These are phyloP conservation scores for Irpex lacteus DNA, from an alignment of 1,284 basidiomycete species.

Conservation along the genomic window DNA sequence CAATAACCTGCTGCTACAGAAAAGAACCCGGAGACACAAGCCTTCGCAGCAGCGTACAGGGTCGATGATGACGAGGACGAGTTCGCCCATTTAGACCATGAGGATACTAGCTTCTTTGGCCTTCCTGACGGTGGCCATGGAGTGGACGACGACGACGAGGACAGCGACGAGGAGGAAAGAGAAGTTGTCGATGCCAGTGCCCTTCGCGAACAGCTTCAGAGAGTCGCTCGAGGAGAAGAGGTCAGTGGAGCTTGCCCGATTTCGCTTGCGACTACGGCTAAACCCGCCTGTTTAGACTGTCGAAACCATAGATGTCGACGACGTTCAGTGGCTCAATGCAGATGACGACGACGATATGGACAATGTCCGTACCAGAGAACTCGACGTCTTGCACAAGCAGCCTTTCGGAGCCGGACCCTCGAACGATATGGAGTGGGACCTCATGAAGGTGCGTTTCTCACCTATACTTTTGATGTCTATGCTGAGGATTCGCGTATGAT, in stretches of 20 bases:
- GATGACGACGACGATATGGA: constrained; percentile 19
- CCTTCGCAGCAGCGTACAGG: constrained; percentile 62
- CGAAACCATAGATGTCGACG: constrained; percentile 40
- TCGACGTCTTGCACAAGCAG: constrained; percentile 1
- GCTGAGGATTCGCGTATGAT: background rate
- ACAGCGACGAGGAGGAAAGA: constrained; percentile 33
- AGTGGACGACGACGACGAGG: constrained; percentile 27
- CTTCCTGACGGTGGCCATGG: constrained; percentile 2
- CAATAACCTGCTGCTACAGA: constrained; percentile 28
- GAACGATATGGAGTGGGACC: constrained; percentile 12
- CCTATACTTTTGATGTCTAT: background rate
- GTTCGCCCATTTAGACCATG: constrained; percentile 44
- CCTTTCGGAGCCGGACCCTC: background rate
- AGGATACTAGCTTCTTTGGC: constrained; percentile 26
- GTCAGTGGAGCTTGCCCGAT: too few relatives aligned
- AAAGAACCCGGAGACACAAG: constrained; percentile 38
- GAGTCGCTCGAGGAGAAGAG: constrained; percentile 32
- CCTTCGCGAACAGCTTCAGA: constrained; percentile 33
- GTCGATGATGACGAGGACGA: constrained; percentile 52
- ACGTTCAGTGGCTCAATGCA: constrained; percentile 58
- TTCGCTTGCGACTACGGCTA: too few relatives aligned
- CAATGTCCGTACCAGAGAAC: constrained; percentile 15
- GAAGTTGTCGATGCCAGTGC: constrained; percentile 34
- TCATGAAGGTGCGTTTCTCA: constrained; percentile 7
- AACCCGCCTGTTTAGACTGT: too few relatives aligned